These are phyloP conservation scores for Leptographium galeiforme DNA, from an alignment of 2,329 filamentous ascomycete species.

Conservation along the genomic window DNA sequence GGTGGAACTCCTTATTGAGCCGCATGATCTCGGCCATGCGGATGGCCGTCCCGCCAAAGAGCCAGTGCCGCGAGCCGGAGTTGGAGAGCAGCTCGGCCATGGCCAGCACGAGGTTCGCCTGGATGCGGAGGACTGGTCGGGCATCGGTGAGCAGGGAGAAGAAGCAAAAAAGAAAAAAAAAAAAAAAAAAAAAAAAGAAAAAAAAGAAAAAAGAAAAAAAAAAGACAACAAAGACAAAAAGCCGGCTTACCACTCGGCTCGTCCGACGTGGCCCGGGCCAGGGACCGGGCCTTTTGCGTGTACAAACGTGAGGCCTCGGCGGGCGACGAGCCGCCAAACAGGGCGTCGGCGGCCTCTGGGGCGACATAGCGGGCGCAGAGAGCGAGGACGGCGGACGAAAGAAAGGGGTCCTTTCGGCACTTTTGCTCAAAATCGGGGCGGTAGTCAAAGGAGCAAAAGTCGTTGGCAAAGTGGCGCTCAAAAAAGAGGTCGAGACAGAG, in stretches of 20 bases:
- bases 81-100: conserved; percentile 12
- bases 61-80: conserved; percentile 13
- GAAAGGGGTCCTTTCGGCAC: conserved; percentile 6
- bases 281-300: conserved; percentile 1
- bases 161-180: too few relatives aligned
- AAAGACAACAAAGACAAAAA: too few relatives aligned
- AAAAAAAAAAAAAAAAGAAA: too few relatives aligned
- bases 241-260: conserved; percentile 4
- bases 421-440: conserved; percentile 11
- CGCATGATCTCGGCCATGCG: conserved; percentile 15
- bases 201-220: too few relatives aligned
- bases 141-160: background rate
- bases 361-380: conserved; percentile 9
- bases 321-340: conserved; percentile 1
- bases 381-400: conserved; percentile 4
- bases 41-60: conserved; percentile 13
- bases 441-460: conserved; percentile 14
- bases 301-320: background rate
- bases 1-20: conserved; percentile 14
- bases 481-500: conserved; percentile 10
- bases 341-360: background rate
- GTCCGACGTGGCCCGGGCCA: conserved; percentile 8
- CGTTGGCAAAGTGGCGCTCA: conserved; percentile 11
- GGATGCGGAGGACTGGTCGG: conserved; percentile 9
- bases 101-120: conserved; percentile 11